Evolutionary conservation across 2,329 filamentous ascomycete genomes (phyloP), one percentile per base, ranked within the genome.

Genomic region (Rugonectria rugulosa): DNA sequence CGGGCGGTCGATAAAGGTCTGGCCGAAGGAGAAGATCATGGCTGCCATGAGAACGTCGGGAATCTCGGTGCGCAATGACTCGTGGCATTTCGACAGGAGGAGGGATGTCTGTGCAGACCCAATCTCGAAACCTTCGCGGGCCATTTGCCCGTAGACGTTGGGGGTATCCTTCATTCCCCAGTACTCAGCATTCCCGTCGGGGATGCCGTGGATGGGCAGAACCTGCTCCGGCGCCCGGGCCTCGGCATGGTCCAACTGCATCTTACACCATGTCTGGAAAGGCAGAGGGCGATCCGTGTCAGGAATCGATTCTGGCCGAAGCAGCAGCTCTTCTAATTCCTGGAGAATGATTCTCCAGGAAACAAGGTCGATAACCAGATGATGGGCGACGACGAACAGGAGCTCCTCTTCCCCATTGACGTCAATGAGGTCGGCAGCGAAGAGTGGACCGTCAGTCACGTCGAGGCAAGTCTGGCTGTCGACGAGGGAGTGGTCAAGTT

Each of bases 281-380:
- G 68, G 57, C 48, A 56, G 40, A 80, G 76, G 43, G 71, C 70
- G 1, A 75, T 65, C 61, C 11, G 24, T 59, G 45, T 37, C 32
- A 9, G 12, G 56, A 26, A 29, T 14, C 38, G 4, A 11, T 2
- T 52, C 48, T 61, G 64, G 32, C 0, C 17, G 50, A 1, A 56
- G n/a, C 0, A 79, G 60, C 3, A 75, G 48, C 9, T 46, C 53
- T 29, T 81, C 77, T 0, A 64, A n/a, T 5, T 64, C 62, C 9
- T 64, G 57, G 0, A 64, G 68, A 1, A 81, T 65, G 5, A 79
- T 67, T 24, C 77, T 68, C 79, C 79, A 81, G 0, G 77, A 78
- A 1, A 81, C 78, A 2, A 81, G 66, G 41, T 80, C 78, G 24
- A 80, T 74, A 5, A 75, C 68, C 0, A 77, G 57, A 48, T 77